Percentiles rank a stretch among this genome's conserved stretches.
Evolutionary conservation across 1,284 basidiomycete species (phyloP).

Genomic region (Ganoderma lingzhi): DNA sequence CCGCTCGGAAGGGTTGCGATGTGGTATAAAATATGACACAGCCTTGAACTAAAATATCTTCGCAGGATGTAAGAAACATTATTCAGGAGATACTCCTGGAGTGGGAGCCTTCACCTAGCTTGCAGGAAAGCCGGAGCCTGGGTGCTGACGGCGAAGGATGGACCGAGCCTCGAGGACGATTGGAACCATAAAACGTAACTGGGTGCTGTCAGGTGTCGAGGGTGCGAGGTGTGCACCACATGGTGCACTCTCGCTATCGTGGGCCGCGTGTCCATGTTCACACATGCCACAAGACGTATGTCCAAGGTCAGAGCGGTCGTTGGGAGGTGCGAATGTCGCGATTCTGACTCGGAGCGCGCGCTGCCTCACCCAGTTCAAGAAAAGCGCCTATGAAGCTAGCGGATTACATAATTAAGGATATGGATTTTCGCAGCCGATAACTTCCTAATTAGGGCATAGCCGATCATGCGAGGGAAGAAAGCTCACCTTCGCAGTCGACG

Average conservation of each 20-base stretch:
- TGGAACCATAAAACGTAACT: slow-evolving; percentile 16
- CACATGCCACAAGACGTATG: slow-evolving; percentile 21
- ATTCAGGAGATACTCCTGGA: not conserved
- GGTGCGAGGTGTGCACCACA: slow-evolving; percentile 19
- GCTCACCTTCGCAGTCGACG: not conserved
- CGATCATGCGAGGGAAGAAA: not conserved
- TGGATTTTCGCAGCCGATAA: not conserved
- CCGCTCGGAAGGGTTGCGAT: no score
- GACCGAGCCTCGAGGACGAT: slow-evolving; percentile 25
- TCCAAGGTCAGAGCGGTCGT: slow-evolving; percentile 3
- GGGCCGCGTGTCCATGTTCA: slow-evolving; percentile 15
- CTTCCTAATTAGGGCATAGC: not conserved
- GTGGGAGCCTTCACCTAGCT: not conserved
- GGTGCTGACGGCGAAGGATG: slow-evolving; percentile 4
- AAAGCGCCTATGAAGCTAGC: not conserved
- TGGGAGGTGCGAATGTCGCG: slow-evolving; percentile 11
- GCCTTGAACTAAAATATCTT: not conserved
- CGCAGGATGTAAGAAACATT: not conserved
- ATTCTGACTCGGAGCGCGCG: not conserved
- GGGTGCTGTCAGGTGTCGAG: slow-evolving; percentile 3
- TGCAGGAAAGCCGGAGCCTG: not conserved
- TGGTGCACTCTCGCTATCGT: slow-evolving; percentile 21
- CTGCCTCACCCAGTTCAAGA: not conserved
- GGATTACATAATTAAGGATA: not conserved
- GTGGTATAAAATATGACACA: not conserved